Evolutionary conservation across 176 grass and related monocot genomes (phyloP).

Genomic region (Thalia dealbata): DNA sequence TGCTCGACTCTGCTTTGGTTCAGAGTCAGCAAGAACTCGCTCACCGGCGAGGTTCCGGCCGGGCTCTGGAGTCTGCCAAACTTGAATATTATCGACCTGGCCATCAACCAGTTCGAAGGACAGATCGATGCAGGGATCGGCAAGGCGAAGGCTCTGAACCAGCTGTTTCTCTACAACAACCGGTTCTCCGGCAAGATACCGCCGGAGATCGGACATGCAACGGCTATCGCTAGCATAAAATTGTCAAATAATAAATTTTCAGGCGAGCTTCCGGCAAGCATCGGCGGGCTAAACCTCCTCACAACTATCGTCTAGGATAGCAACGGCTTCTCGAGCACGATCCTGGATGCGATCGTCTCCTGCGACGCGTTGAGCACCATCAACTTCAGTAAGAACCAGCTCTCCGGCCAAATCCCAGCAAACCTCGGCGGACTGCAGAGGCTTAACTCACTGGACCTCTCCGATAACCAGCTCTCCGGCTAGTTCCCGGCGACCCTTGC

Average conservation of each 20-base stretch:
- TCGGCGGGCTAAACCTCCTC: slow-evolving; percentile 45
- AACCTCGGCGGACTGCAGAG: slow-evolving; percentile 33
- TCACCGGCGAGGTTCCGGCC: slow-evolving; percentile 40
- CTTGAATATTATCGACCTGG: slow-evolving; percentile 62
- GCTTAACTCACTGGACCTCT: slow-evolving; percentile 63
- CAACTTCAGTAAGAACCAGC: slow-evolving; percentile 50
- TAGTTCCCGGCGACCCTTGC: slow-evolving; percentile 45
- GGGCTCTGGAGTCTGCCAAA: slow-evolving; percentile 48
- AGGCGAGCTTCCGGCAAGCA: slow-evolving; percentile 41
- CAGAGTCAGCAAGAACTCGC: slow-evolving; percentile 58
- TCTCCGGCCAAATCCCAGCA: slow-evolving; percentile 43
- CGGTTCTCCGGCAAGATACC: slow-evolving; percentile 35
- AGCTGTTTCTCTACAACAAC: slow-evolving; percentile 61
- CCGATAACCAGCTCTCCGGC: slow-evolving; percentile 44
- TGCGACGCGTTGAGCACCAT: slow-evolving; percentile 51
- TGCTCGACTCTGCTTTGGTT: slow-evolving; percentile 51
- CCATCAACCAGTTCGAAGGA: slow-evolving; percentile 61
- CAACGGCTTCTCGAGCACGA: slow-evolving; percentile 33
- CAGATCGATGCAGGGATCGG: slow-evolving; percentile 39
- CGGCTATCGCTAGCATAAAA: slow-evolving; percentile 47
- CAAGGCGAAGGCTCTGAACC: slow-evolving; percentile 34
- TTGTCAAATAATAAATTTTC: slow-evolving; percentile 60
- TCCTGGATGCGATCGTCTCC: slow-evolving; percentile 36
- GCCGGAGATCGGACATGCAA: slow-evolving; percentile 38
- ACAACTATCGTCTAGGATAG: slow-evolving; percentile 43